A percentile compares a stretch with the other conserved stretches of the same genome.
phyloP scores from a whole-genome alignment of 768 basidiomycete genomes.

The Trametes meyenii region DNA sequence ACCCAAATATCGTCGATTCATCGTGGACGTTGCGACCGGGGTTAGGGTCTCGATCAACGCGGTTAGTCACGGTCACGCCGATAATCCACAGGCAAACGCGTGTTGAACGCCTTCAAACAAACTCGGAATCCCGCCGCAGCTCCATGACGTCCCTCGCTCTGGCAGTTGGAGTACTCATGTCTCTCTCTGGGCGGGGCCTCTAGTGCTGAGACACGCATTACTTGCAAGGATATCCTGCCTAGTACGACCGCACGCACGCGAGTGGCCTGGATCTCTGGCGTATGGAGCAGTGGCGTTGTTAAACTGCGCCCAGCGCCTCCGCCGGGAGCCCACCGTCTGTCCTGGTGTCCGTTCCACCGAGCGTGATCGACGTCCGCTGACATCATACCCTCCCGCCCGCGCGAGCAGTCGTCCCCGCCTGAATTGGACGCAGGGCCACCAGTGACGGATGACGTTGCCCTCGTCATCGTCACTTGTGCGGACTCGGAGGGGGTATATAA shows the following conservation, averaged over 20 bases:
- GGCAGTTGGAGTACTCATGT: slow-evolving; percentile 1
- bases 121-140: slow-evolving; percentile 6
- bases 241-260: background rate
- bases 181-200: background rate
- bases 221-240: background rate
- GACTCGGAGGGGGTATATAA: slow-evolving; percentile 16
- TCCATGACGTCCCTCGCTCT: slow-evolving; percentile 3
- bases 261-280: background rate
- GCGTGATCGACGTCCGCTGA: slow-evolving; percentile 18
- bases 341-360: background rate
- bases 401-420: background rate
- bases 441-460: slow-evolving; percentile 21
- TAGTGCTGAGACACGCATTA: background rate
- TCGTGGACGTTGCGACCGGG: background rate
- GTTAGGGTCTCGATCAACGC: slow-evolving; percentile 1
- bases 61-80: background rate
- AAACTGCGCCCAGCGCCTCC: background rate
- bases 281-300: slow-evolving; percentile 19
- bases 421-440: background rate
- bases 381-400: slow-evolving; percentile 11
- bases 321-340: background rate
- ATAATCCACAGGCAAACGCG: background rate
- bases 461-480: slow-evolving; percentile 10
- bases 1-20: too few species aligned
- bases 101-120: slow-evolving; percentile 1